A percentile compares a stretch with the other conserved stretches of the same genome.
Conservation (phyloP, 2,329 filamentous ascomycete genomes). For the Hypomyces perniciosus region DNA sequence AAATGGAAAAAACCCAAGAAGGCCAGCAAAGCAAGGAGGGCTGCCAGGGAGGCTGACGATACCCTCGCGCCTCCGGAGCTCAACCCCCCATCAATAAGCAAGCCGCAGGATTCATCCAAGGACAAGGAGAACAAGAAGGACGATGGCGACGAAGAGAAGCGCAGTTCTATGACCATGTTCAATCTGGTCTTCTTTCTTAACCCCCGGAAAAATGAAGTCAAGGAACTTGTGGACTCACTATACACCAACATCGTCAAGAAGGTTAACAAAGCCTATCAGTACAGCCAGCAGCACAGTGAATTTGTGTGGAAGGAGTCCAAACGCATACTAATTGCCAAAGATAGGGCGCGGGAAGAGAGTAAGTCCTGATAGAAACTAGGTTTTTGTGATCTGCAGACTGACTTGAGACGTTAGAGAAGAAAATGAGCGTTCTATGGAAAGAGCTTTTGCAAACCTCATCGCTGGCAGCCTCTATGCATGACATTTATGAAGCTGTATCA, state of each 20-base stretch:
- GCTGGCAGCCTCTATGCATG: slow-evolving; percentile 74
- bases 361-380: slow-evolving; percentile 20
- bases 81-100: not conserved
- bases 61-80: slow-evolving; percentile 23
- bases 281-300: slow-evolving; percentile 81
- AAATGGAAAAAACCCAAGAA: slow-evolving; percentile 64
- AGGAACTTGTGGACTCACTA: slow-evolving; percentile 65
- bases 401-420: slow-evolving; percentile 36
- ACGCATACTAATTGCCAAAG: slow-evolving; percentile 71
- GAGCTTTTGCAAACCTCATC: slow-evolving; percentile 68
- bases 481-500: slow-evolving; percentile 75
- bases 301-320: slow-evolving; percentile 92
- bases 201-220: slow-evolving; percentile 70
- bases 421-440: slow-evolving; percentile 62
- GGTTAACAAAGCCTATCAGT: slow-evolving; percentile 86
- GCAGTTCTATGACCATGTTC: slow-evolving; percentile 87
- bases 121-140: slow-evolving; percentile 38
- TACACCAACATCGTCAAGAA: slow-evolving; percentile 89
- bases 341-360: slow-evolving; percentile 69
- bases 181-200: slow-evolving; percentile 91
- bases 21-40: slow-evolving; percentile 36
- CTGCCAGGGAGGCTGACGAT: slow-evolving; percentile 30
- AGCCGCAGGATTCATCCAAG: slow-evolving; percentile 14
- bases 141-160: slow-evolving; percentile 53
- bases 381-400: not conserved